Evolutionary conservation across 345 rosid species (phyloP).

Genomic region (Raphanus sativus): DNA sequence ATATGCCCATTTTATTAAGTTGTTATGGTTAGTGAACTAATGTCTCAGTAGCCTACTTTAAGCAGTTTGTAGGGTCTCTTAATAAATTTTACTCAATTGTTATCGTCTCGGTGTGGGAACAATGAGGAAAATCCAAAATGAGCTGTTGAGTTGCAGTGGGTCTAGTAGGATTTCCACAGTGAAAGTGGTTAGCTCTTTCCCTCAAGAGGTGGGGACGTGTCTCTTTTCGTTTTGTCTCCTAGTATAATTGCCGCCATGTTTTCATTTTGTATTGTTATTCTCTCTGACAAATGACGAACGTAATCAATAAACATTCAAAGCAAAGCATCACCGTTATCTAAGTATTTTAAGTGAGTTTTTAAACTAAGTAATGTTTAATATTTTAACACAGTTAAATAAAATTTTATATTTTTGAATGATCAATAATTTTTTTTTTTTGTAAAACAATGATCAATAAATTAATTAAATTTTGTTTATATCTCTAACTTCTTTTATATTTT

Average conservation of each 20-base stretch:
- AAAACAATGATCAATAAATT: no score
- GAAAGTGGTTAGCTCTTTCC: neutral
- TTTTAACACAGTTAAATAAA: no score
- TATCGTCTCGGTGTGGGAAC: neutral
- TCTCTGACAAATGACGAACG: neutral
- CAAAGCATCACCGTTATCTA: no score
- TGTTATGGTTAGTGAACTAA: neutral
- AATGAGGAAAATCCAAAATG: neutral
- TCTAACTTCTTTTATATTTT: no score
- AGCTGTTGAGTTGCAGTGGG: neutral
- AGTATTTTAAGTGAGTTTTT: no score
- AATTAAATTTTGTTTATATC: no score
- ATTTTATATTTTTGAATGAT: no score
- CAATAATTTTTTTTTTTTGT: no score
- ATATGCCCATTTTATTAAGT: neutral
- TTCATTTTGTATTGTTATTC: neutral
- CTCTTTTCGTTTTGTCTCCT: neutral
- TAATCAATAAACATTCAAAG: neutral
- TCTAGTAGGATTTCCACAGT: neutral
- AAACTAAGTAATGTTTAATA: no score
- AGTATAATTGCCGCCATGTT: neutral
- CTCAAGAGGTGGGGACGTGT: neutral
- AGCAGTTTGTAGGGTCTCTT: neutral
- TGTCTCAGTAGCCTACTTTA: neutral
- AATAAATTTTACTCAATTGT: neutral